phyloP scores from a whole-genome alignment of 768 basidiomycete genomes.

The Lactarius tabidus region DNA sequence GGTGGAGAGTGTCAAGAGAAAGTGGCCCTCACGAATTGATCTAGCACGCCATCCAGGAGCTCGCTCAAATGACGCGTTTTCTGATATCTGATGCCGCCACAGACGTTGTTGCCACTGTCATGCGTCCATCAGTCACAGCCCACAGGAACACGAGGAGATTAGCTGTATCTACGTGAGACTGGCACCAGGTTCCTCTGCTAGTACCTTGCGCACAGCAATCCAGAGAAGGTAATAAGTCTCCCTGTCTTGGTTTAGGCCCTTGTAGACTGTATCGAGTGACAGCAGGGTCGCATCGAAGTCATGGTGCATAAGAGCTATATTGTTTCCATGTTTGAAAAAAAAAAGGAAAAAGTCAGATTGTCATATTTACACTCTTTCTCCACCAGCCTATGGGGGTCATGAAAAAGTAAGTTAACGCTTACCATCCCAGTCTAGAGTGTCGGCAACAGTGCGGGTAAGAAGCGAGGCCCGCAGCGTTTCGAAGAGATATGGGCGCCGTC shows the following conservation, averaged over 20 bases:
- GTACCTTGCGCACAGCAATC: constrained; percentile 25
- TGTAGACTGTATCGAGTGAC: constrained; percentile 17
- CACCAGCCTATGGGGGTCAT: not conserved
- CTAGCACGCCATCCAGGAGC: constrained; percentile 18
- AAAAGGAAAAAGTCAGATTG: constrained; percentile 5
- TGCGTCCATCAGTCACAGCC: constrained; percentile 11
- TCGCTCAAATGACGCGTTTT: constrained; percentile 8
- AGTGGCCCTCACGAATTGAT: constrained; percentile 18
- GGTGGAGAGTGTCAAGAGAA: not conserved
- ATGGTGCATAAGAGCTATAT: constrained; percentile 12
- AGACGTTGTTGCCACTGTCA: constrained; percentile 17
- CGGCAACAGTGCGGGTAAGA: constrained; percentile 13
- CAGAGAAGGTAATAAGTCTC: constrained; percentile 25
- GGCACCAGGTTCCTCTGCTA: constrained; percentile 13
- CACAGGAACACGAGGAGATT: constrained; percentile 9
- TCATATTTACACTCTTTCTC: not conserved
- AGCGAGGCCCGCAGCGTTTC: constrained; percentile 6
- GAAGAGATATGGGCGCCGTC: constrained; percentile 18
- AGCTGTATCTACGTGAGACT: constrained; percentile 8
- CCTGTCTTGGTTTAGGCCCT: constrained; percentile 5
- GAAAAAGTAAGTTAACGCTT: constrained; percentile 2
- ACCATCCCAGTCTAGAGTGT: constrained; percentile 27
- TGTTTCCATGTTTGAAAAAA: not conserved
- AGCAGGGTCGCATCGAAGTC: constrained; percentile 13
- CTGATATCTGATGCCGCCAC: constrained; percentile 10